Base-by-base conservation (phyloP, 495 filamentous ascomycete species). In the Penicillium cataractarum region DNA sequence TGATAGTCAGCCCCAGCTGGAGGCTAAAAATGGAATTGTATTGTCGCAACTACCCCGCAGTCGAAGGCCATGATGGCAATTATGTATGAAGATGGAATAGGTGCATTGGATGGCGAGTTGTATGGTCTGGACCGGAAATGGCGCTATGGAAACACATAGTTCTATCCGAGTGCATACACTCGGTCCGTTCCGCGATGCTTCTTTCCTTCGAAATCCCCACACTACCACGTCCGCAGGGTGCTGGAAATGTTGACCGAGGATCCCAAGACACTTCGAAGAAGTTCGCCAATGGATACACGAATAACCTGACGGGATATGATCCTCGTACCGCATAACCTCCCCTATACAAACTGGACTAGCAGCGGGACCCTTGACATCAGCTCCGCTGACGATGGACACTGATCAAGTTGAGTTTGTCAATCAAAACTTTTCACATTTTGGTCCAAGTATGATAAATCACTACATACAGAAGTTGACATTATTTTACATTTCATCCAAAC, bases 401-500 rank as follows among this genome's bases (percentile, higher is more conserved):
- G 19, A 46, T 22, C 19, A 46, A 46, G 42, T 9, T 24, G 0
- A 12, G 9, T 10, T 9, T 22, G 9, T 46, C 19, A 46, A 46
- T 46, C 19, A 46, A 46, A 22, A 22, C 9, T 46, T 21, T 21
- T 46, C 0, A 4, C 42, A 22, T 22, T 46, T 24, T 46, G 2
- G 9, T 44, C 7, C 9, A 24, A 22, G 21, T 0, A 46, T 13
- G 24, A 46, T 22, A 19, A 13, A 22, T 24, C 21, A 24, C 19
- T 46, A 24, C 21, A 46, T 21, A 21, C 40, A 44, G 4, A 46
- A 22, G 7, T 46, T 12, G 4, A 12, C 12, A 22, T 24, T 3
- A 1, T 15, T 5, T 46, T 24, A 60, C 35, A 68, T 56, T 37
- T 68, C 65, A 60, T 68, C 65, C 22, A 68, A 29, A 31, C 29